Base-by-base conservation (phyloP, 1,139 yeast genomes). In the Geotrichum fermentans region DNA sequence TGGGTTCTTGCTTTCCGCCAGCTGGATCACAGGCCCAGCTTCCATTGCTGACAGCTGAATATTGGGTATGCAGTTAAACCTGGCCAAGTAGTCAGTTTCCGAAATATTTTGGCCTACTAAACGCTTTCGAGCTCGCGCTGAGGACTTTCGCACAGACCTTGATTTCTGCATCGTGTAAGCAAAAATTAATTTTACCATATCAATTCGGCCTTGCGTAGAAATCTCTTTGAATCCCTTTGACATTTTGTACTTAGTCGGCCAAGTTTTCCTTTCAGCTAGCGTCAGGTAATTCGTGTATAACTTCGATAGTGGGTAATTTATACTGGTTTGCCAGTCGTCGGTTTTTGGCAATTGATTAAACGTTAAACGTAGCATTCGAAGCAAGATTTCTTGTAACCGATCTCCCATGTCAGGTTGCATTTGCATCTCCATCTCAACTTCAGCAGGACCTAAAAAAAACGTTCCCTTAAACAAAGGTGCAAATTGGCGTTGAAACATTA, bases 361-460 rank as follows among this genome's bases (percentile, higher is more conserved):
- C 22, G 65, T 64, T 13, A 70, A 60, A 4, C 64, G 59, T 40
- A 71, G 56, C 22, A 69, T 55, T 22, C 71, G 58, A 32, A 70
- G 59, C 56, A 70, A 58, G 45, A 70, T 55, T 21, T 53, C 50
- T 50, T 68, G 71, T 7, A 69, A 63, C 5, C 53, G 58, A 10
- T 55, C 52, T 1, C 62, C 53, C n/a, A 69, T 56, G 7, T 55
- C 56, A 4, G 55, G 59, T 3, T 56, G 51, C 13, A 45, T 47
- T 14, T 55, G 52, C 6, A 69, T 50, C 7, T 73, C 73, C 28
- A 57, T 60, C 50, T 70, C 73, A 24, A 71, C 51, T 43, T 71
- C 73, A 52, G 67, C 72, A 11, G 73, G 74, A 2, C 70, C 67
- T 35, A 69, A 56, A 7, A 62, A 58, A 3, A 63, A 63, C 14